A percentile compares a stretch with the other conserved stretches of the same genome.
These are phyloP conservation scores for Exutisphaerella laricina DNA, from an alignment of 2,329 filamentous ascomycete genomes.

Conservation along the genomic window DNA sequence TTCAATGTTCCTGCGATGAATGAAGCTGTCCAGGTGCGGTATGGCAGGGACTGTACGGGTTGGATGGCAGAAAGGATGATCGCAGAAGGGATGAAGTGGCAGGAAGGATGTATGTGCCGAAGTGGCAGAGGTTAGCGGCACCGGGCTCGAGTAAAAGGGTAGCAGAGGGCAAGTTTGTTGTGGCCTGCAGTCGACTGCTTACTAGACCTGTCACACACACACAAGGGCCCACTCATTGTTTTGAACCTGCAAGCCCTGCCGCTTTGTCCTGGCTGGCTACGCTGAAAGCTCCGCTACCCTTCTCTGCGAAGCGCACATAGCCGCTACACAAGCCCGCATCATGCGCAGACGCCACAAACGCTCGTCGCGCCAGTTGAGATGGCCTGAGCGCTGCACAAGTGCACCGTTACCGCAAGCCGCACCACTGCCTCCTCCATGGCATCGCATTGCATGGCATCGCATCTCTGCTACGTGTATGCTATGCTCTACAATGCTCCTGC, in stretches of 20 bases:
- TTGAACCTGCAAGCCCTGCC: constrained; percentile 30
- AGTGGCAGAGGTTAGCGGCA: constrained; percentile 15
- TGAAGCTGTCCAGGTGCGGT: neutral
- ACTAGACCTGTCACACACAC: constrained; percentile 17
- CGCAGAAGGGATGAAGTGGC: too few relatives aligned
- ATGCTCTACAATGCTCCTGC: constrained; percentile 5
- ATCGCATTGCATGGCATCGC: neutral
- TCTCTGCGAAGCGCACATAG: constrained; percentile 24
- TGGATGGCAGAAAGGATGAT: too few relatives aligned
- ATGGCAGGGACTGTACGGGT: neutral
- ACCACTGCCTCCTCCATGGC: too few relatives aligned
- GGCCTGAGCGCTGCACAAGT: constrained; percentile 18
- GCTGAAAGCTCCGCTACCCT: constrained; percentile 10
- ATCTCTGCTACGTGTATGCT: neutral
- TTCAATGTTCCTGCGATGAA: neutral
- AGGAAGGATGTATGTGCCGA: constrained; percentile 17
- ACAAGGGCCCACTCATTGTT: constrained; percentile 21
- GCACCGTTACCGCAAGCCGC: constrained; percentile 17
- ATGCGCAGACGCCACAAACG: constrained; percentile 24
- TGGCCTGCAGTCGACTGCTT: constrained; percentile 16
- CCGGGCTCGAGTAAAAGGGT: constrained; percentile 14
- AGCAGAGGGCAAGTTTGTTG: constrained; percentile 19
- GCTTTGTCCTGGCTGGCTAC: constrained; percentile 24
- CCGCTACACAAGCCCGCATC: constrained; percentile 17
- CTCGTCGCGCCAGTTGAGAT: constrained; percentile 18